These are phyloP conservation scores for Magnusiomyces ingens DNA, from an alignment of 1,139 yeast species.

Conservation along the genomic window DNA sequence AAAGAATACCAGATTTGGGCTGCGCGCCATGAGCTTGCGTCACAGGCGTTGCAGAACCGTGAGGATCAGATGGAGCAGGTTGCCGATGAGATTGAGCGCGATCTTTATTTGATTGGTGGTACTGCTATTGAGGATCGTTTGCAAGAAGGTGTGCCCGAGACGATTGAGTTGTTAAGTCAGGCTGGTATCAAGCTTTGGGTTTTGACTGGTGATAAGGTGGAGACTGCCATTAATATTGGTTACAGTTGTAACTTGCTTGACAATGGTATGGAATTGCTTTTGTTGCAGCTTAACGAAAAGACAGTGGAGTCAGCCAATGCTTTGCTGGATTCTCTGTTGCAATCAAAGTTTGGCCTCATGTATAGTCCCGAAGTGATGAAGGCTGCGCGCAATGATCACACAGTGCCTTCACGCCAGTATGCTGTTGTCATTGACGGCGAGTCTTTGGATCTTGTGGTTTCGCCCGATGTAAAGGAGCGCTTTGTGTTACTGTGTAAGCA, in stretches of 20 bases:
- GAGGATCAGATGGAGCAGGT: conserved; percentile 69
- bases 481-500: conserved; percentile 84
- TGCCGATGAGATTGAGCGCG: conserved; percentile 71
- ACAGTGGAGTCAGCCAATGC: conserved; percentile 42
- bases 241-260: conserved; percentile 86
- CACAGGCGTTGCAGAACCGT: conserved; percentile 63
- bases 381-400: conserved; percentile 60
- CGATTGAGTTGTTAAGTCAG: conserved; percentile 69
- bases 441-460: conserved; percentile 65
- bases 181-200: conserved; percentile 97
- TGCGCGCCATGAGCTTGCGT: conserved; percentile 59
- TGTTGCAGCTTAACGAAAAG: conserved; percentile 41
- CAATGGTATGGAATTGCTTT: conserved; percentile 76
- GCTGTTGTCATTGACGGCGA: conserved; percentile 93
- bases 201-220: conserved; percentile 91
- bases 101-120: conserved; percentile 72
- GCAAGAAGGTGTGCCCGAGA: conserved; percentile 91
- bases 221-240: conserved; percentile 94
- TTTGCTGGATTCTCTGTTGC: conserved; percentile 52
- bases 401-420: conserved; percentile 66
- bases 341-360: conserved; percentile 51
- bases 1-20: conserved; percentile 62
- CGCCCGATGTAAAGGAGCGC: conserved; percentile 47
- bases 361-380: conserved; percentile 56
- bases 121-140: conserved; percentile 94